Conservation (phyloP, 1,284 basidiomycete genomes). For the Ganoderma multipileum region DNA sequence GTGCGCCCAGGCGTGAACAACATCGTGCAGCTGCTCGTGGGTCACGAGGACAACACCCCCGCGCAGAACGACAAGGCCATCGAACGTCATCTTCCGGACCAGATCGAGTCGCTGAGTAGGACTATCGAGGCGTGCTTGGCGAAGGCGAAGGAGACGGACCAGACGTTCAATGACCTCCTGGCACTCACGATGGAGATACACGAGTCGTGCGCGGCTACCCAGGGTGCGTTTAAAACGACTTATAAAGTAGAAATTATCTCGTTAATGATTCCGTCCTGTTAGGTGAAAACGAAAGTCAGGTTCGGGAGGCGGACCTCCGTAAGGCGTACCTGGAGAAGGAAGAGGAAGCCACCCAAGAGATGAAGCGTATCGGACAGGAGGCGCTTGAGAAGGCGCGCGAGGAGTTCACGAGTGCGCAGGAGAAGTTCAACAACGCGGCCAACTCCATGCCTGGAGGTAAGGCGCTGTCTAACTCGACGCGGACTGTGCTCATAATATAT, state of each 20-base stretch:
- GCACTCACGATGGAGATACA: slow-evolving; percentile 23
- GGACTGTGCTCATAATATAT: background rate
- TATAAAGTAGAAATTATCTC: background rate
- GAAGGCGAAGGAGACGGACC: slow-evolving; percentile 22
- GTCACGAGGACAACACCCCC: slow-evolving; percentile 19
- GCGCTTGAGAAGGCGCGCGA: slow-evolving; percentile 12
- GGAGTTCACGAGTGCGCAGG: slow-evolving; percentile 11
- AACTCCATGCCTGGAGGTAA: slow-evolving; percentile 13
- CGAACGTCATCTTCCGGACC: slow-evolving; percentile 18
- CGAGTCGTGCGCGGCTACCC: slow-evolving; percentile 16
- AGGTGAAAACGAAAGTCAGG: slow-evolving; percentile 14
- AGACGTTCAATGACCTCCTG: slow-evolving; percentile 12
- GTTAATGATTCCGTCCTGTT: background rate
- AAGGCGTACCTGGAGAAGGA: slow-evolving; percentile 9
- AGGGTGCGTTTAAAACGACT: background rate
- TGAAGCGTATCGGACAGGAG: slow-evolving; percentile 12
- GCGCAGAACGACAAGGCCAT: slow-evolving; percentile 19
- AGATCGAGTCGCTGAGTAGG: slow-evolving; percentile 15
- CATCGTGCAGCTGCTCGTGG: slow-evolving; percentile 21
- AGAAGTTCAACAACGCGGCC: slow-evolving; percentile 7
- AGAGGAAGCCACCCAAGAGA: slow-evolving; percentile 14
- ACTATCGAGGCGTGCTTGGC: slow-evolving; percentile 18
- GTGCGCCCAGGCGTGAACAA: slow-evolving; percentile 20
- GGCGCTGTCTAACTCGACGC: too few species aligned
- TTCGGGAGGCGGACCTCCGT: slow-evolving; percentile 13